These are phyloP conservation scores for Guyanaporus albipodus DNA, from an alignment of 768 basidiomycete species.

Conservation along the genomic window DNA sequence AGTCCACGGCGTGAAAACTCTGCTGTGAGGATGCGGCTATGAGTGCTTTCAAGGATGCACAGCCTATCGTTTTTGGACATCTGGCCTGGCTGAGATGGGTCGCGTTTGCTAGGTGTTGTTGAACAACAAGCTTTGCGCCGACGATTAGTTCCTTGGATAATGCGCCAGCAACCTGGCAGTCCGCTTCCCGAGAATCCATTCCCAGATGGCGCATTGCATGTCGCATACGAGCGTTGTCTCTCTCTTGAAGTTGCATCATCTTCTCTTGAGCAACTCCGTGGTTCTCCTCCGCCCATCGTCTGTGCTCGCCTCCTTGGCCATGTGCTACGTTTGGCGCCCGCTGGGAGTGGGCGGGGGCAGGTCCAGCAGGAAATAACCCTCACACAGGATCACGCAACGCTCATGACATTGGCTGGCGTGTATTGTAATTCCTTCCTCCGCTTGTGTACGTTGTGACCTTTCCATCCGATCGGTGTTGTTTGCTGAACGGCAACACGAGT, in stretches of 20 bases:
- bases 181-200: not conserved
- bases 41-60: too few relatives aligned
- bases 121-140: too few relatives aligned
- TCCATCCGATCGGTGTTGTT: not conserved
- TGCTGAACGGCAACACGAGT: too few relatives aligned
- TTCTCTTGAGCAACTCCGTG: not conserved
- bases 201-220: not conserved
- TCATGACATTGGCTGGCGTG: not conserved
- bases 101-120: too few relatives aligned
- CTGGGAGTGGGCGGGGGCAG: not conserved
- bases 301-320: slow-evolving; percentile 1
- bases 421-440: not conserved
- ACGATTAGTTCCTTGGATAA: too few relatives aligned
- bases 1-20: too few relatives aligned
- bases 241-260: not conserved
- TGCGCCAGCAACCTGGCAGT: too few relatives aligned
- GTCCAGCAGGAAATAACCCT: not conserved
- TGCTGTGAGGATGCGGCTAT: too few relatives aligned
- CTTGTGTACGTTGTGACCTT: not conserved
- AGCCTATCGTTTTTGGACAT: too few relatives aligned
- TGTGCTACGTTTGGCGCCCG: not conserved
- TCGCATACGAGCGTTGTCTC: not conserved
- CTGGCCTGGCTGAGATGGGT: too few relatives aligned
- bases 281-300: not conserved
- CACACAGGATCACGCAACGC: not conserved